phyloP scores from a whole-genome alignment of 805 yeast genomes.

The Naumovozyma baii region DNA sequence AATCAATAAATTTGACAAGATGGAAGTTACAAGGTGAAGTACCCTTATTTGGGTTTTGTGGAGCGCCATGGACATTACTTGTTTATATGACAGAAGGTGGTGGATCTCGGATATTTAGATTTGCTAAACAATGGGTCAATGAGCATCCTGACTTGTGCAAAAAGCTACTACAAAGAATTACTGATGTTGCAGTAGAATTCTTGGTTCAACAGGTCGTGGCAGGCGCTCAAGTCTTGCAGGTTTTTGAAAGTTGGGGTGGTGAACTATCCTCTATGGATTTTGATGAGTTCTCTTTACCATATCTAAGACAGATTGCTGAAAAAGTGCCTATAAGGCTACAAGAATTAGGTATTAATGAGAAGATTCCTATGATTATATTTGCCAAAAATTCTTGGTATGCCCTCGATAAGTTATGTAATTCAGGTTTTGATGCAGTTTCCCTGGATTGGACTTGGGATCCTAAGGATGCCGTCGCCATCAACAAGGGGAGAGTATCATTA shows the following conservation, averaged over 20 bases:
- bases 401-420: conserved; percentile 66
- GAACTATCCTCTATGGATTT: conserved; percentile 89
- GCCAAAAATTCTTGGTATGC: conserved; percentile 98
- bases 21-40: conserved; percentile 78
- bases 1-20: conserved; percentile 88
- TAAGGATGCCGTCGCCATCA: conserved; percentile 66
- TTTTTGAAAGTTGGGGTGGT: conserved; percentile 97
- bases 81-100: conserved; percentile 98
- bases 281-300: conserved; percentile 81
- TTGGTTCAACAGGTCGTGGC: conserved; percentile 91
- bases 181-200: conserved; percentile 86
- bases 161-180: conserved; percentile 58
- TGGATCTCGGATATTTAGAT: conserved; percentile 84
- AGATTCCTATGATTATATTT: conserved; percentile 79
- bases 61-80: conserved; percentile 96
- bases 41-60: conserved; percentile 90
- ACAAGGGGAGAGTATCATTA: conserved; percentile 66
- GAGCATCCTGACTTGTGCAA: conserved; percentile 66
- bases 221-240: conserved; percentile 96
- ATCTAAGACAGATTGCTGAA: conserved; percentile 62
- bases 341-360: conserved; percentile 61
- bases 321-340: conserved; percentile 58
- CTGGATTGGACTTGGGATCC: conserved; percentile 90
- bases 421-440: conserved; percentile 82
- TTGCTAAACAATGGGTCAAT: conserved; percentile 87